Percentiles rank a stretch among this genome's conserved stretches.
phyloP scores from a whole-genome alignment of 2,329 filamentous ascomycete genomes.

The Aspergillus sergii region DNA sequence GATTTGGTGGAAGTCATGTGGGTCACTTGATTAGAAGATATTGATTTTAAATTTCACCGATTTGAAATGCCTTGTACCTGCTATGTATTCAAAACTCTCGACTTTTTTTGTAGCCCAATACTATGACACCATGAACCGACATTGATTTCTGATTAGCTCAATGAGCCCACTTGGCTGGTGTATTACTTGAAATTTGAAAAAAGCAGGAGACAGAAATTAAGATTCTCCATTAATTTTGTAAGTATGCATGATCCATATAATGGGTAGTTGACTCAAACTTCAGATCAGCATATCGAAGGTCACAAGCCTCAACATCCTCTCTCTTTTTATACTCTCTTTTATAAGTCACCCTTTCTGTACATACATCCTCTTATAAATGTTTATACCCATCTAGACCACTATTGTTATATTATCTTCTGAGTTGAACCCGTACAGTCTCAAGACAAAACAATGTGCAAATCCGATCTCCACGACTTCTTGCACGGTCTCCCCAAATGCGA shows the following conservation, averaged over 20 bases:
- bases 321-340: background rate
- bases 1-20: background rate
- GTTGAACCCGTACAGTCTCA: background rate
- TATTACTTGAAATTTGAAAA: background rate
- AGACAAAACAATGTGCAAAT: conserved; percentile 55
- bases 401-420: background rate
- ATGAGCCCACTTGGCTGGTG: background rate
- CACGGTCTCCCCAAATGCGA: conserved; percentile 74
- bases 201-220: background rate
- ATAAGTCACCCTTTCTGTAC: background rate
- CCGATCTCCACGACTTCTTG: conserved; percentile 61
- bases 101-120: background rate
- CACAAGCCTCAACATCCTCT: background rate
- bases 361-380: background rate
- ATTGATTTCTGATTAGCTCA: background rate
- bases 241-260: too few species aligned
- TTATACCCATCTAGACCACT: background rate
- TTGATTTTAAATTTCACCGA: background rate
- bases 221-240: background rate
- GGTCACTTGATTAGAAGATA: background rate
- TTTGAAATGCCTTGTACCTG: background rate
- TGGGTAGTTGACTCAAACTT: background rate
- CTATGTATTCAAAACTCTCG: background rate
- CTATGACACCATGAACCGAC: background rate
- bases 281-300: background rate